Evolutionary conservation across 148 eudicot species (phyloP).

Genomic region (Pouteria glomerata): DNA sequence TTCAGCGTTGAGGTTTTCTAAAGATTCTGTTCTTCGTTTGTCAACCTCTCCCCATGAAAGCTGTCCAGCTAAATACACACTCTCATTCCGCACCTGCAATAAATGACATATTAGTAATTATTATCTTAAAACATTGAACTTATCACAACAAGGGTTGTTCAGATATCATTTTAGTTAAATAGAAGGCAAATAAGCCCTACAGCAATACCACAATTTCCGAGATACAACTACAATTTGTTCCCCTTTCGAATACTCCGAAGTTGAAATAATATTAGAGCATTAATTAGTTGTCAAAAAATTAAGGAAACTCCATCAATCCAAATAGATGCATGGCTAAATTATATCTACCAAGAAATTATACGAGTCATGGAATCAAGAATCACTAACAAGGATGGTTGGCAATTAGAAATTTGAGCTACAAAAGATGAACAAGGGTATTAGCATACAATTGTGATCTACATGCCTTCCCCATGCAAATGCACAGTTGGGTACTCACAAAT

Average conservation of each 20-base stretch:
- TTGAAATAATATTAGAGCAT: neutral
- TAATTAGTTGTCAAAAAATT: neutral
- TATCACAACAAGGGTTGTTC: neutral
- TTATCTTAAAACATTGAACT: neutral
- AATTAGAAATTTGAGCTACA: neutral
- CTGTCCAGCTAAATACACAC: conserved; percentile 60
- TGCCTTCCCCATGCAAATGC: neutral
- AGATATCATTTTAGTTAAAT: neutral
- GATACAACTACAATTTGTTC: neutral
- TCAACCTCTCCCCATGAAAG: conserved; percentile 35
- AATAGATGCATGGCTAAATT: neutral
- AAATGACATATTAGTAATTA: neutral
- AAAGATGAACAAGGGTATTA: neutral
- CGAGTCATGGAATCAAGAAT: neutral
- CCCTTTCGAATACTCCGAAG: neutral
- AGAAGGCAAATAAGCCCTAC: too few species aligned
- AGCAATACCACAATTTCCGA: neutral
- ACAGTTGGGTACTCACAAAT: neutral
- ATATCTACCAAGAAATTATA: neutral
- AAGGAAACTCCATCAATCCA: neutral
- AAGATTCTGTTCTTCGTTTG: conserved; percentile 28
- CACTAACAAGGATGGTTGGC: neutral
- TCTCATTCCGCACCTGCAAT: conserved; percentile 66
- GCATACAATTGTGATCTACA: neutral
- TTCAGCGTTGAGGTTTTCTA: conserved; percentile 54